Conservation (phyloP, 768 basidiomycete genomes). For the Pleurotus citrinopileatus region DNA sequence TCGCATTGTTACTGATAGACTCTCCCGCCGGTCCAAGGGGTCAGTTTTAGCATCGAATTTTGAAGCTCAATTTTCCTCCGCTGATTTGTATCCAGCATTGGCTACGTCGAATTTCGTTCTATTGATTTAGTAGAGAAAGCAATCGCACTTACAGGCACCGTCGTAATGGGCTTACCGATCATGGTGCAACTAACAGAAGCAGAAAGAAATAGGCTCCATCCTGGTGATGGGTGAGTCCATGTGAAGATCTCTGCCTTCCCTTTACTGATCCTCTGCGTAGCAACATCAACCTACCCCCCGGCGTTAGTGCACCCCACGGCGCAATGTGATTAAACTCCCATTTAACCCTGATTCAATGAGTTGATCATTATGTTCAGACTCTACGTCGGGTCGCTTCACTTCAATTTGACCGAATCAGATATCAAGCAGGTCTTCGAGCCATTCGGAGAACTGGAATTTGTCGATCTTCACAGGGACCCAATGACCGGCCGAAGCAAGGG, state of each 20-base stretch:
- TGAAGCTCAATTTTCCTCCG: background rate
- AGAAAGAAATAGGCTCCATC: slow-evolving; percentile 86
- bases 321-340: slow-evolving; percentile 69
- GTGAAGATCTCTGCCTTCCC: background rate
- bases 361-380: slow-evolving; percentile 47
- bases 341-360: background rate
- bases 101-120: slow-evolving; percentile 94
- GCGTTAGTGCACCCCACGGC: slow-evolving; percentile 76
- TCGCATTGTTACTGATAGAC: slow-evolving; percentile 91
- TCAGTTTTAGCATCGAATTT: too few species aligned
- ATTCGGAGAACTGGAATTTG: slow-evolving; percentile 97
- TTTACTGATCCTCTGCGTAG: slow-evolving; percentile 30
- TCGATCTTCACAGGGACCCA: slow-evolving; percentile 95
- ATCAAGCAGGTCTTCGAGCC: slow-evolving; percentile 99
- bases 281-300: slow-evolving; percentile 81
- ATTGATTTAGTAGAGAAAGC: slow-evolving; percentile 93
- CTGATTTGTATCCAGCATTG: slow-evolving; percentile 61
- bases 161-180: slow-evolving; percentile 98
- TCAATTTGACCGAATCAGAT: slow-evolving; percentile 95
- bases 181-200: slow-evolving; percentile 97
- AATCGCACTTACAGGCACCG: slow-evolving; percentile 84
- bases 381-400: slow-evolving; percentile 96
- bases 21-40: slow-evolving; percentile 98
- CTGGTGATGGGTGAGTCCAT: slow-evolving; percentile 77
- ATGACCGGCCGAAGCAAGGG: slow-evolving; percentile 96